These are phyloP conservation scores for Aechmea fasciata DNA, from an alignment of 176 grass and related monocot genomes.

Conservation along the genomic window DNA sequence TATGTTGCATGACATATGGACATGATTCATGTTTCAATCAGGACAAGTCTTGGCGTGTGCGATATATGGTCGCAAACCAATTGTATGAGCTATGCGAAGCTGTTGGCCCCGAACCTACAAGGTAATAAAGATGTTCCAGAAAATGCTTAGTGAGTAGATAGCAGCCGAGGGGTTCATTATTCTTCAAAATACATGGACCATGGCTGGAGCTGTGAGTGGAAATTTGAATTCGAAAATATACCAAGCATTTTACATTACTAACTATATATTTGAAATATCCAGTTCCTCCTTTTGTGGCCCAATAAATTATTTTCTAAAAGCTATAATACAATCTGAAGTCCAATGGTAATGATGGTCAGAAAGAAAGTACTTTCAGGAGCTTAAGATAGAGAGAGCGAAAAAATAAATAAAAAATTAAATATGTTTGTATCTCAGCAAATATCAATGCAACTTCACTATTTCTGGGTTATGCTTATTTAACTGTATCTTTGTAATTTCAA, in stretches of 20 bases:
- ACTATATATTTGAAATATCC: not conserved
- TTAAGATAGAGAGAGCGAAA: not conserved
- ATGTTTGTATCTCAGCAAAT: not conserved
- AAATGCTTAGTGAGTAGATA: not conserved
- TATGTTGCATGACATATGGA: not conserved
- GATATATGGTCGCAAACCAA: conserved; percentile 98
- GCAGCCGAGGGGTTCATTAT: not conserved
- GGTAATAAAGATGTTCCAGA: conserved; percentile 20
- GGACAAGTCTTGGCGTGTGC: conserved; percentile 98
- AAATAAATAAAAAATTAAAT: not conserved
- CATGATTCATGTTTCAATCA: conserved; percentile 17
- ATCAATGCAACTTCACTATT: not conserved
- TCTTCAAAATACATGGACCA: not conserved
- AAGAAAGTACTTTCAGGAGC: not conserved
- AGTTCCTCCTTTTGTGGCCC: too few species aligned
- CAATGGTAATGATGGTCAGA: not conserved
- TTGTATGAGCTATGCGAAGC: conserved; percentile 87
- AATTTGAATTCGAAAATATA: not conserved
- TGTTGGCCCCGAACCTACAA: conserved; percentile 75
- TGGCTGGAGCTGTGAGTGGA: not conserved
- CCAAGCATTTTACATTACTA: not conserved
- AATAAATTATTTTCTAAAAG: not conserved
- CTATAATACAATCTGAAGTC: not conserved
- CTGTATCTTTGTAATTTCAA: not conserved
- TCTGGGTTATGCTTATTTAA: not conserved